Evolutionary conservation across 2,329 filamentous ascomycete genomes (phyloP).

Genomic region (Claviceps pazoutovae): DNA sequence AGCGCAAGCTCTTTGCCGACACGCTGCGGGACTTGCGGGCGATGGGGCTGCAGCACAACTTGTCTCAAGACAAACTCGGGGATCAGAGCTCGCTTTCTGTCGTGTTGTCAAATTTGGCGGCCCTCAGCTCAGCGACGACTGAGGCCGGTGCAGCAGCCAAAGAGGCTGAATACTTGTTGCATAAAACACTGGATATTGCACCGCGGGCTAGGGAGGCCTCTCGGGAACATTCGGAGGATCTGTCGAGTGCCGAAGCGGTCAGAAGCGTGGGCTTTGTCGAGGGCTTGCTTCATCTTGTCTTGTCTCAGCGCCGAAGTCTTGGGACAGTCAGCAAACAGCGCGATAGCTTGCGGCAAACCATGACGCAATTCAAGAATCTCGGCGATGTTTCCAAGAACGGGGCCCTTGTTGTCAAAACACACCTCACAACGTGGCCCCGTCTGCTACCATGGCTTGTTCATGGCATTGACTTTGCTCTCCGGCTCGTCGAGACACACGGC

Average conservation of each 20-base stretch:
- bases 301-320: conserved; percentile 45
- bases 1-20: conserved; percentile 81
- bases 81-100: conserved; percentile 58
- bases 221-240: conserved; percentile 67
- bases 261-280: conserved; percentile 79
- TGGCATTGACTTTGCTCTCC: conserved; percentile 48
- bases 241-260: conserved; percentile 66
- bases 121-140: conserved; percentile 22
- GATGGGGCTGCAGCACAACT: conserved; percentile 82
- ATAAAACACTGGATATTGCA: conserved; percentile 63
- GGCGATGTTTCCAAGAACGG: conserved; percentile 14
- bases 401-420: conserved; percentile 9
- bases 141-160: conserved; percentile 9
- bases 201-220: conserved; percentile 51
- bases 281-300: conserved; percentile 55
- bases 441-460: conserved; percentile 48
- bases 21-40: conserved; percentile 67
- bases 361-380: conserved; percentile 24
- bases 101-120: conserved; percentile 47
- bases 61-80: conserved; percentile 57
- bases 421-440: conserved; percentile 13
- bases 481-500: conserved; percentile 51
- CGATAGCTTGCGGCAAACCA: conserved; percentile 23
- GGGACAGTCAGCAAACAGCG: conserved; percentile 24
- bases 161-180: conserved; percentile 57